phyloP scores from a whole-genome alignment of 2,329 filamentous ascomycete genomes.

The Ceratocystis variospora region DNA sequence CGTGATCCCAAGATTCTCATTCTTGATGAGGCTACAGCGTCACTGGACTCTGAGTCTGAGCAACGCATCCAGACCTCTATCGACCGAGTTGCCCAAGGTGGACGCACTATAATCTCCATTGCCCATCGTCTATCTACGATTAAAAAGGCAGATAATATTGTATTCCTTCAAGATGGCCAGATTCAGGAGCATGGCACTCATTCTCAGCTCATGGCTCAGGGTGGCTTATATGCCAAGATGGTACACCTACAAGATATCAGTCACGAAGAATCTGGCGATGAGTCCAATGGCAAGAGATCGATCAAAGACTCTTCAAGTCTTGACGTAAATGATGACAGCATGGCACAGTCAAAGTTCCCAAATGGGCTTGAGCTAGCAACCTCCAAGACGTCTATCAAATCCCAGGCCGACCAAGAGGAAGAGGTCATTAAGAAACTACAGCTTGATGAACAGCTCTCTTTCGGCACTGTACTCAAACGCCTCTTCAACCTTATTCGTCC shows the following conservation, averaged over 20 bases:
- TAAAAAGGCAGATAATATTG: constrained; percentile 50
- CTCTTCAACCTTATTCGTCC: constrained; percentile 29
- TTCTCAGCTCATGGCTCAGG: constrained; percentile 39
- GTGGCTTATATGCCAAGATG: constrained; percentile 40
- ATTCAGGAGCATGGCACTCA: constrained; percentile 53
- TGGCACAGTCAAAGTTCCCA: constrained; percentile 23
- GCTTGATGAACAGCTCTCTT: constrained; percentile 31
- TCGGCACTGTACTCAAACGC: constrained; percentile 29
- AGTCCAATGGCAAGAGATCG: constrained; percentile 24
- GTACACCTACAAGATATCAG: constrained; percentile 32
- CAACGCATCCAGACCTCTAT: constrained; percentile 39
- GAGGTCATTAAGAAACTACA: constrained; percentile 25
- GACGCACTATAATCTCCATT: constrained; percentile 50
- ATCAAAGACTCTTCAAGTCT: constrained; percentile 24
- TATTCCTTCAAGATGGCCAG: constrained; percentile 47
- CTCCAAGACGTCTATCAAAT: constrained; percentile 29
- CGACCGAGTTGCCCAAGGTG: constrained; percentile 32
- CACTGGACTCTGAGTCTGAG: constrained; percentile 46
- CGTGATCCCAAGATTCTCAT: constrained; percentile 44
- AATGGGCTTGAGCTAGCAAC: constrained; percentile 28
- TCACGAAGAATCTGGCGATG: constrained; percentile 21
- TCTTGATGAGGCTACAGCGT: constrained; percentile 48
- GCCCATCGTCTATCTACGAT: constrained; percentile 50
- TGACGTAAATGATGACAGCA: constrained; percentile 26
- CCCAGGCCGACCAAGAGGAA: constrained; percentile 26